These are phyloP conservation scores for Kurtzmaniella quercitrusa DNA, from an alignment of 1,139 yeast genomes.

Conservation along the genomic window DNA sequence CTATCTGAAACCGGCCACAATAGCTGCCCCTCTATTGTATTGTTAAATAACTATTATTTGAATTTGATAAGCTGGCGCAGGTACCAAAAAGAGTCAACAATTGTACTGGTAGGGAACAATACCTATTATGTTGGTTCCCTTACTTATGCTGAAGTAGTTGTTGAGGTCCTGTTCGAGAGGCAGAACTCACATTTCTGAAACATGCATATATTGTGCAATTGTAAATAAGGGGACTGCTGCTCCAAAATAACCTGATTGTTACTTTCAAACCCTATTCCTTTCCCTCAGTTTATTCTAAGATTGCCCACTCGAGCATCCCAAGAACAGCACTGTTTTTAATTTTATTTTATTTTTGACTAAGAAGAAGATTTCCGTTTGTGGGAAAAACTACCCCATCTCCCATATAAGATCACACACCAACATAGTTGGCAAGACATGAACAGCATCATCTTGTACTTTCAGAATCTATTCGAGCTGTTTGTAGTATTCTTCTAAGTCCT, in stretches of 20 bases:
- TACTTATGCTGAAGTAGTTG: not conserved
- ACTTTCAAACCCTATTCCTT: too few species aligned
- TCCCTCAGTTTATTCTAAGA: too few species aligned
- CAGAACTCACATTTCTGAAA: not conserved
- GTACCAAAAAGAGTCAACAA: not conserved
- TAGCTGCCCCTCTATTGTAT: not conserved
- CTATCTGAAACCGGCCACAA: not conserved
- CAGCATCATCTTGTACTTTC: not conserved
- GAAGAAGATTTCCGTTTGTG: too few species aligned
- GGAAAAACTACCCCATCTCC: not conserved
- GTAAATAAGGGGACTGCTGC: too few species aligned
- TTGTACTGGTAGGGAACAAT: not conserved
- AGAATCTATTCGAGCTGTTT: constrained; percentile 13
- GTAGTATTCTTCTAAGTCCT: constrained; percentile 36
- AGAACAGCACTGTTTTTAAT: too few species aligned
- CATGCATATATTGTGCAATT: not conserved
- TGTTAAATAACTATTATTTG: not conserved
- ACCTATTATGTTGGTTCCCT: not conserved
- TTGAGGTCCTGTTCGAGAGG: not conserved
- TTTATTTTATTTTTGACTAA: too few species aligned
- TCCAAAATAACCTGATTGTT: too few species aligned
- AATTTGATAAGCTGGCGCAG: not conserved
- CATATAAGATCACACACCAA: not conserved
- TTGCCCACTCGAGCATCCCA: too few species aligned
- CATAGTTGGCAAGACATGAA: not conserved